Evolutionary conservation across 169 alveolate species (phyloP).

Genomic region (Cyclospora cayetanensis): DNA sequence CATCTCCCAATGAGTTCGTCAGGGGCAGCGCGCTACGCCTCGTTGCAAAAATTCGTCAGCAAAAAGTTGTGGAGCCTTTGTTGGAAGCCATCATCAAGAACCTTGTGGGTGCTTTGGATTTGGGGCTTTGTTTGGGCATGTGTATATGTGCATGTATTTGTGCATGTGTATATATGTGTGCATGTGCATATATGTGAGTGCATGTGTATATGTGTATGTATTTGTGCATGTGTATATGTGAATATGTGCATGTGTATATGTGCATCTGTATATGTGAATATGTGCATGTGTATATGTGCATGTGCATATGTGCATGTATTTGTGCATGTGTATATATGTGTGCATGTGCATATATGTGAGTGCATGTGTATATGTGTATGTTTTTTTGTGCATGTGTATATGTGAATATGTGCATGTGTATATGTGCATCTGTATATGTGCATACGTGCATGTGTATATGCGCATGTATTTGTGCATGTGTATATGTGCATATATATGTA

Average conservation of each 20-base stretch:
- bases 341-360: background rate
- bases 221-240: background rate
- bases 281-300: background rate
- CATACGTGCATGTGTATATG: background rate
- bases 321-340: background rate
- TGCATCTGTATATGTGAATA: too few relatives aligned
- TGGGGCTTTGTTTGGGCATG: background rate
- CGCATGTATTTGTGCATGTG: background rate
- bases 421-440: too few relatives aligned
- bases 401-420: background rate
- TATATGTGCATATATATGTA: background rate
- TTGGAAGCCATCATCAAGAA: conserved; percentile 89
- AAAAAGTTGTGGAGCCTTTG: conserved; percentile 90
- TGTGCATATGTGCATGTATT: too few relatives aligned
- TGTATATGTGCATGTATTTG: too few relatives aligned
- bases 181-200: background rate
- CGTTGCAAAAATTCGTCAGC: conserved; percentile 84
- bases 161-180: background rate
- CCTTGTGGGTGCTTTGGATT: conserved; percentile 68
- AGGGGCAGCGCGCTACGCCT: conserved; percentile 93
- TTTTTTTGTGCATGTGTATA: background rate
- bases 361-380: too few relatives aligned
- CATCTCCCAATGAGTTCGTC: conserved; percentile 93
- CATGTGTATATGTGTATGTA: too few relatives aligned
- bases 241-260: background rate